Percentiles rank a stretch among this genome's conserved stretches.
Evolutionary conservation across 139 green algal genomes (phyloP).

Genomic region (Closterium sp.): DNA sequence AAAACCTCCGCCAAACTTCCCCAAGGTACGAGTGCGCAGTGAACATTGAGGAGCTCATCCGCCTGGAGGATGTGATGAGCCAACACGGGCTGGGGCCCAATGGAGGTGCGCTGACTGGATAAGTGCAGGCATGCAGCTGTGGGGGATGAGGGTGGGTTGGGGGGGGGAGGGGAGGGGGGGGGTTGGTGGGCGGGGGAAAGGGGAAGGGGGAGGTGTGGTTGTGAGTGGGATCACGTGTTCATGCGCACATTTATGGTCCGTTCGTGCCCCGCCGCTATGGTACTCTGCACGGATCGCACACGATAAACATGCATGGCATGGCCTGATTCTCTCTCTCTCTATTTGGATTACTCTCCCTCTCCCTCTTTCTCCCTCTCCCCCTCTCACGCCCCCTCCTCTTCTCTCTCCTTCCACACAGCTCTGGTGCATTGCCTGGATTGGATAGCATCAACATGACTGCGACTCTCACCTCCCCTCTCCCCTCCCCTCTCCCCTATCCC

Average conservation of each 20-base stretch:
- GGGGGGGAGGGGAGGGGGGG: too few relatives aligned
- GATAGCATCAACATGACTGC: slow-evolving; percentile 79
- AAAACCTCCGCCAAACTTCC: too few relatives aligned
- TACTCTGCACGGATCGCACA: too few relatives aligned
- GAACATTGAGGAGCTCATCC: slow-evolving; percentile 51
- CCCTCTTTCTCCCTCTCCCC: background rate
- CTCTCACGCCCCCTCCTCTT: background rate
- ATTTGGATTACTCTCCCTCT: slow-evolving; percentile 1
- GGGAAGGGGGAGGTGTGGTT: background rate
- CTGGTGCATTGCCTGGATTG: slow-evolving; percentile 80
- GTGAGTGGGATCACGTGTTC: background rate
- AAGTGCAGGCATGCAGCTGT: too few relatives aligned
- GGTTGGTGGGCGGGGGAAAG: too few relatives aligned
- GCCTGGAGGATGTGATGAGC: slow-evolving; percentile 90
- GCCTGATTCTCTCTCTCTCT: background rate
- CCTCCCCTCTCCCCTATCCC: background rate
- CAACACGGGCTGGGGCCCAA: slow-evolving; percentile 93
- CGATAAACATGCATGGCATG: background rate
- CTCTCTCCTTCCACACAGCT: background rate
- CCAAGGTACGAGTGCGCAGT: slow-evolving; percentile 47
- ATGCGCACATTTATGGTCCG: too few relatives aligned
- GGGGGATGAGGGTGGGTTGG: too few relatives aligned
- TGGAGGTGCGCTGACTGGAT: slow-evolving; percentile 56
- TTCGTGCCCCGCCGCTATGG: too few relatives aligned
- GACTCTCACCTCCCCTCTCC: slow-evolving; percentile 58